phyloP scores from a whole-genome alignment of 768 basidiomycete genomes.

The Kwoniella bestiolae region DNA sequence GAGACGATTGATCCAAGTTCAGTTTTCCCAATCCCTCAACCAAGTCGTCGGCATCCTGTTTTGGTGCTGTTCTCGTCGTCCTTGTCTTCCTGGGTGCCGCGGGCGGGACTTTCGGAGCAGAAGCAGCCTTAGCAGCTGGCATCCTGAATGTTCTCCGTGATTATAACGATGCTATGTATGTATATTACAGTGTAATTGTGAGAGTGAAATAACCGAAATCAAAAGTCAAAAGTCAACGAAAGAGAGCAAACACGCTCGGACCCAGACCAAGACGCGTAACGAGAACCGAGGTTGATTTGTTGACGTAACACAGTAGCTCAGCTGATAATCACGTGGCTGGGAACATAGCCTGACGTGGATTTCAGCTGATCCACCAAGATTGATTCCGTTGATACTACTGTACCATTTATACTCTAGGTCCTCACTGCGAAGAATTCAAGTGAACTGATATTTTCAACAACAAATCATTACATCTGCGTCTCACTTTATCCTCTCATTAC shows the following conservation, averaged over 20 bases:
- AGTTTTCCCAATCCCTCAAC: slow-evolving; percentile 21
- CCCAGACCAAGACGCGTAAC: not conserved
- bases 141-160: not conserved
- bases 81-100: not conserved
- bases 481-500: not conserved
- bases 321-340: slow-evolving; percentile 4
- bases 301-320: not conserved
- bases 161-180: not conserved
- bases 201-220: no score
- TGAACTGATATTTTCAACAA: no score
- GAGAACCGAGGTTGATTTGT: not conserved
- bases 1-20: slow-evolving; percentile 10
- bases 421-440: not conserved
- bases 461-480: no score
- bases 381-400: slow-evolving; percentile 4
- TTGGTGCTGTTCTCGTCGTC: slow-evolving; percentile 4
- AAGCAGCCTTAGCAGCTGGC: slow-evolving; percentile 9
- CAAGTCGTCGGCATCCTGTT: slow-evolving; percentile 13
- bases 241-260: not conserved
- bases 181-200: no score
- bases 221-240: not conserved
- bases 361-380: not conserved
- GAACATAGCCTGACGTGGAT: not conserved
- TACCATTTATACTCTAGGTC: not conserved
- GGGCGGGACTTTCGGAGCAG: not conserved